phyloP scores from a whole-genome alignment of 495 filamentous ascomycete species.

The Aspergillus kassunensis region DNA sequence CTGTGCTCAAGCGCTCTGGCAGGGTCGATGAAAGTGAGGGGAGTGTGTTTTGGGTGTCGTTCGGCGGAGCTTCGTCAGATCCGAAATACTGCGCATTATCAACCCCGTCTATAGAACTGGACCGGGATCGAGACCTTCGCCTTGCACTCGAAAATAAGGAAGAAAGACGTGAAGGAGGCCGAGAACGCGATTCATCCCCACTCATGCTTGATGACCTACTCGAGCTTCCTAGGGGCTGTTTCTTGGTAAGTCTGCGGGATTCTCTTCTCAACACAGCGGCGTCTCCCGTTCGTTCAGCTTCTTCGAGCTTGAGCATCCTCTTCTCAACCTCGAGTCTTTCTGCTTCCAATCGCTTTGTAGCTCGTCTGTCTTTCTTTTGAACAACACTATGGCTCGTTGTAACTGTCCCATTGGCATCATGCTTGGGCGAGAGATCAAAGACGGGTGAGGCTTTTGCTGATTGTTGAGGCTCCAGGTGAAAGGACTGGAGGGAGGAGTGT shows the following conservation, averaged over 20 bases:
- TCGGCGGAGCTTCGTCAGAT: background rate
- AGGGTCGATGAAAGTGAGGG: conserved; percentile 25
- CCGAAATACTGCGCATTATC: conserved; percentile 14
- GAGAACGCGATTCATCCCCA: conserved; percentile 22
- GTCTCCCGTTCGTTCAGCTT: conserved; percentile 23
- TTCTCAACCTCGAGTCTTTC: conserved; percentile 38
- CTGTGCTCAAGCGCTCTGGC: conserved; percentile 32
- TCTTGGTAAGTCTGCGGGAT: conserved; percentile 37
- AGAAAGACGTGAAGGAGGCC: conserved; percentile 27
- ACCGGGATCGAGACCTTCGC: conserved; percentile 30
- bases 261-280: conserved; percentile 19
- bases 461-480: background rate
- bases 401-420: conserved; percentile 16
- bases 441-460: background rate
- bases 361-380: conserved; percentile 32
- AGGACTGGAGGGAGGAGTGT: conserved; percentile 8
- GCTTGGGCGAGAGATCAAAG: background rate
- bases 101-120: conserved; percentile 23
- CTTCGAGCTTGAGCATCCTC: conserved; percentile 31
- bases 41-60: conserved; percentile 9
- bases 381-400: conserved; percentile 18
- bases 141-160: conserved; percentile 33
- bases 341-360: conserved; percentile 35
- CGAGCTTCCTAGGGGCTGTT: conserved; percentile 30
- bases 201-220: conserved; percentile 33